phyloP scores from a whole-genome alignment of 306 rosid genomes.

The Vachellia collinsii region DNA sequence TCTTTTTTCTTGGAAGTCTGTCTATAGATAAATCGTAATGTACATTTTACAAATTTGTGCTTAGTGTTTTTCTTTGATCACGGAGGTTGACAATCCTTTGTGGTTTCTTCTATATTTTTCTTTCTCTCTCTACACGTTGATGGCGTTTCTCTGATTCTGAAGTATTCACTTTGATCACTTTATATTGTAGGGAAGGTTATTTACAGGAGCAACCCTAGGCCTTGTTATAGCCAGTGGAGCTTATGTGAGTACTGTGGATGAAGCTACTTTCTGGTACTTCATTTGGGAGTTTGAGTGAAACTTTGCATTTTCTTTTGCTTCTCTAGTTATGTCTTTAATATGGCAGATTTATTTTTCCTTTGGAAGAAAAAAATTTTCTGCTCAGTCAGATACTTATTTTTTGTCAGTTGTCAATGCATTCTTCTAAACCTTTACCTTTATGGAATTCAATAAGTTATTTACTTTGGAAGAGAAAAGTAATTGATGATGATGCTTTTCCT shows the following conservation, averaged over 20 bases:
- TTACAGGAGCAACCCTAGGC: constrained; percentile 86
- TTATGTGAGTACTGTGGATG: constrained; percentile 97
- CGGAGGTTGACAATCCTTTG: background rate
- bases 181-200: constrained; percentile 73
- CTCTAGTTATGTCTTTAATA: background rate
- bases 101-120: background rate
- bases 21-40: background rate
- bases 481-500: background rate
- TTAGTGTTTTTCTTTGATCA: background rate
- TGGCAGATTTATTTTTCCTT: constrained; percentile 6
- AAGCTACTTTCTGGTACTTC: constrained; percentile 98
- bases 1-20: background rate
- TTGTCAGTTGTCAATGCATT: constrained; percentile 16
- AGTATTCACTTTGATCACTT: constrained; percentile 29
- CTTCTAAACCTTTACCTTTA: constrained; percentile 24
- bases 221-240: constrained; percentile 91
- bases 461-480: background rate
- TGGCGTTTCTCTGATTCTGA: constrained; percentile 30
- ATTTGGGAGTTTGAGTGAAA: constrained; percentile 43
- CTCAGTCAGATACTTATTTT: background rate
- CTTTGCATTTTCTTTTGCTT: constrained; percentile 34
- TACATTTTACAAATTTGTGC: background rate
- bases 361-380: background rate
- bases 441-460: background rate
- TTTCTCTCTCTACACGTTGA: background rate